Evolutionary conservation across 257 asterid genomes (phyloP).

Genomic region (Przewalskia tangutica): DNA sequence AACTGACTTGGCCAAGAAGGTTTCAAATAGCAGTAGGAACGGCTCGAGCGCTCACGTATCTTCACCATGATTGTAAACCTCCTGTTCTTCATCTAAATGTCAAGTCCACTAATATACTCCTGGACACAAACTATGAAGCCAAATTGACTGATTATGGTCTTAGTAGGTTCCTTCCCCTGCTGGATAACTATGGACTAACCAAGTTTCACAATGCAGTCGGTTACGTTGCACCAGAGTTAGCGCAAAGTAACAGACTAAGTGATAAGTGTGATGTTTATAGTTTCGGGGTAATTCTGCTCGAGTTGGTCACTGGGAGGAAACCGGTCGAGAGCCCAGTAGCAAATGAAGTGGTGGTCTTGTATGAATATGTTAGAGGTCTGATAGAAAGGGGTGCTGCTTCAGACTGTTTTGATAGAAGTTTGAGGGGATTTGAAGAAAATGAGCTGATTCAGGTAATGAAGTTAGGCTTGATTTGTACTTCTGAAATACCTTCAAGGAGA

Average conservation of each 20-base stretch:
- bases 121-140: slow-evolving; percentile 41
- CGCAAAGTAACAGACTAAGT: slow-evolving; percentile 51
- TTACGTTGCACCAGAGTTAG: slow-evolving; percentile 86
- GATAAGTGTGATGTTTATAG: slow-evolving; percentile 84
- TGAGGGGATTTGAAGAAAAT: slow-evolving; percentile 59
- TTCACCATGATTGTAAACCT: slow-evolving; percentile 96
- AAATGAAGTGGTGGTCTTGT: slow-evolving; percentile 64
- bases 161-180: slow-evolving; percentile 53
- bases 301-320: slow-evolving; percentile 75
- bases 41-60: slow-evolving; percentile 68
- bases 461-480: slow-evolving; percentile 71
- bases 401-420: slow-evolving; percentile 54
- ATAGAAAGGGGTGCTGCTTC: slow-evolving; percentile 58
- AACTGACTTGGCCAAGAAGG: slow-evolving; percentile 66
- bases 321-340: slow-evolving; percentile 63
- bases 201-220: slow-evolving; percentile 80
- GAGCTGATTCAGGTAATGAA: slow-evolving; percentile 87
- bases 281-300: slow-evolving; percentile 68
- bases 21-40: slow-evolving; percentile 69
- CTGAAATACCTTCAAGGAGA: slow-evolving; percentile 55
- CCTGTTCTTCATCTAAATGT: slow-evolving; percentile 69
- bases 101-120: slow-evolving; percentile 71
- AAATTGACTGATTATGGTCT: slow-evolving; percentile 75
- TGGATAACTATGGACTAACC: slow-evolving; percentile 41
- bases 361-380: slow-evolving; percentile 59